These are phyloP conservation scores for Apophysomyces variabilis DNA, from an alignment of 371 early-diverging fungal species.

Conservation along the genomic window DNA sequence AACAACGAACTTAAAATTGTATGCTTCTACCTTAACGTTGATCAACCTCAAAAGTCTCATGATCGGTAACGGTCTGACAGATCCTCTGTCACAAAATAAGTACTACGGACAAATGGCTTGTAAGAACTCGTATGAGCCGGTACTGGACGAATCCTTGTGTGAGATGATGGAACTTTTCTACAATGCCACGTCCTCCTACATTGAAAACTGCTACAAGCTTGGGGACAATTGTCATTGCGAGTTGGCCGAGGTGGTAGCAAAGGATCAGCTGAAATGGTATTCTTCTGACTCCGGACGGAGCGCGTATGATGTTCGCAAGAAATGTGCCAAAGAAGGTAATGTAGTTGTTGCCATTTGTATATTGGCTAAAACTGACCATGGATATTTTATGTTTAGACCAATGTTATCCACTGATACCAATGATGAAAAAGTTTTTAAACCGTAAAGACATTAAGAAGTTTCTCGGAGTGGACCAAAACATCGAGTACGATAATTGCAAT, in stretches of 20 bases:
- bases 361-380: too few relatives aligned
- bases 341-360: too few relatives aligned
- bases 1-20: slow-evolving; percentile 35
- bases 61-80: slow-evolving; percentile 93
- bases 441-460: slow-evolving; percentile 73
- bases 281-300: too few relatives aligned
- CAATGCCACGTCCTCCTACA: slow-evolving; percentile 76
- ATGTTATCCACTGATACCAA: slow-evolving; percentile 83
- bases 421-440: slow-evolving; percentile 82
- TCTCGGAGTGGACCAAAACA: slow-evolving; percentile 68
- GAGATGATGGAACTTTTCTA: slow-evolving; percentile 73
- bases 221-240: slow-evolving; percentile 76
- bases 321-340: too few relatives aligned
- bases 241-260: slow-evolving; percentile 78
- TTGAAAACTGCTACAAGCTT: slow-evolving; percentile 84
- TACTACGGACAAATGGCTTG: slow-evolving; percentile 91
- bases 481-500: slow-evolving; percentile 82
- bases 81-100: slow-evolving; percentile 88
- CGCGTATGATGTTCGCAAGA: too few relatives aligned
- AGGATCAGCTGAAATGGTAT: slow-evolving; percentile 63
- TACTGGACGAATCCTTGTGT: slow-evolving; percentile 68
- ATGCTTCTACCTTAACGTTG: slow-evolving; percentile 48
- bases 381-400: slow-evolving; percentile 44
- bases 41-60: slow-evolving; percentile 80
- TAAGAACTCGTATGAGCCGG: slow-evolving; percentile 74